A percentile compares a stretch with the other conserved stretches of the same genome.
phyloP scores from a whole-genome alignment of 192 early-diverging fungal species.

The Entrophospora sp. region DNA sequence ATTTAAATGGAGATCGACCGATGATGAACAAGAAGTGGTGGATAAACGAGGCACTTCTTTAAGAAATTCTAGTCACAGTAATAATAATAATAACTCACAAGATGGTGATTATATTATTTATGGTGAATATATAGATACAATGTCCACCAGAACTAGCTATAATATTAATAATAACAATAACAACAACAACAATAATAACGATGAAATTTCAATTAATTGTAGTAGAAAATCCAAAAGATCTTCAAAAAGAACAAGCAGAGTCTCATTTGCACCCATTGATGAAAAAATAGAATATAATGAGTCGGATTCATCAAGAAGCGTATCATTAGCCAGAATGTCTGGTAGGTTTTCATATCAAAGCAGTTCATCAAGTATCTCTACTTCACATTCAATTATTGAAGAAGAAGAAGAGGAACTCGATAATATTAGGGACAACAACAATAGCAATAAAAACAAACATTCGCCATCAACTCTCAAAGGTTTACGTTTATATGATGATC shows the following conservation, averaged over 20 bases:
- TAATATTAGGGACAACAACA: no score
- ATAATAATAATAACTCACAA: no score
- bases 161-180: not conserved
- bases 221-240: constrained; percentile 7
- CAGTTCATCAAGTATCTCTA: not conserved
- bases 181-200: not conserved
- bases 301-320: not conserved
- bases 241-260: constrained; percentile 12
- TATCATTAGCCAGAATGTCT: constrained; percentile 1
- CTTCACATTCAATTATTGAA: not conserved
- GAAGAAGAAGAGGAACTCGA: not conserved
- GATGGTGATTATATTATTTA: not conserved
- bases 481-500: no score
- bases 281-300: constrained; percentile 17
- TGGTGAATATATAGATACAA: constrained; percentile 4
- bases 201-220: not conserved
- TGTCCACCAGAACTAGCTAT: not conserved
- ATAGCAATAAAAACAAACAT: no score
- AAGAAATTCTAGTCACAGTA: no score
- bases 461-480: no score
- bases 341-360: not conserved
- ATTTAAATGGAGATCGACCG: no score
- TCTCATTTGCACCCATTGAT: constrained; percentile 8
- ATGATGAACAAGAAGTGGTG: no score
- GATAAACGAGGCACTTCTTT: no score